A percentile compares a stretch with the other conserved stretches of the same genome.
phyloP scores from a whole-genome alignment of 305 asterid genomes.

The Fraxinus angustifolia region DNA sequence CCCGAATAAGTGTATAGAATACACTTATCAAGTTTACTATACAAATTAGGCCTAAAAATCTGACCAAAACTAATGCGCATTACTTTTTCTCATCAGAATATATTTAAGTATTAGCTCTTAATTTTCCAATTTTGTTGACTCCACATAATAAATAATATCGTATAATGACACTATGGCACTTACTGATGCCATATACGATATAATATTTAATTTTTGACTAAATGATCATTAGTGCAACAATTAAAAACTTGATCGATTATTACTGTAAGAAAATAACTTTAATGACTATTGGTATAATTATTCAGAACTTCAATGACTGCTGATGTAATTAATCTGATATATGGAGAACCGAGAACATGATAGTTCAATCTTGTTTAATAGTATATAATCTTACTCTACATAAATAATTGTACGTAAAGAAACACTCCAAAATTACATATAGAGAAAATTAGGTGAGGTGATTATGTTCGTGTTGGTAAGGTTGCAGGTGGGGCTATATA shows the following conservation, averaged over 20 bases:
- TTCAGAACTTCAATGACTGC: background rate
- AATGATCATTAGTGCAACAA: background rate
- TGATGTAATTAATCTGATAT: too few relatives aligned
- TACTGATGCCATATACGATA: too few relatives aligned
- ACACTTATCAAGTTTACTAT: too few relatives aligned
- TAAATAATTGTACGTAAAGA: background rate
- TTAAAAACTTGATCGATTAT: too few relatives aligned
- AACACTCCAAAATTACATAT: background rate
- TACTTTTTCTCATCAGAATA: background rate
- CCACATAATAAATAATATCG: background rate
- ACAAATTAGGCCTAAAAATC: background rate
- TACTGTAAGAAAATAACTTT: background rate
- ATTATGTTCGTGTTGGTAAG: background rate
- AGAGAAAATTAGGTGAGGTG: background rate
- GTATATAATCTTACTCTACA: background rate
- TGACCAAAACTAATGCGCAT: background rate
- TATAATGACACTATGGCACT: background rate
- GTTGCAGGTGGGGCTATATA: background rate
- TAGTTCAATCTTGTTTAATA: background rate
- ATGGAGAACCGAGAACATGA: background rate
- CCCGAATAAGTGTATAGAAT: too few relatives aligned
- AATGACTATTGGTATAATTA: background rate
- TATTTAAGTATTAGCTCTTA: background rate
- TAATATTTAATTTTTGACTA: background rate
- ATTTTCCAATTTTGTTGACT: background rate